Evolutionary conservation across 768 basidiomycete genomes (phyloP).

Genomic region (Kwoniella botswanensis): DNA sequence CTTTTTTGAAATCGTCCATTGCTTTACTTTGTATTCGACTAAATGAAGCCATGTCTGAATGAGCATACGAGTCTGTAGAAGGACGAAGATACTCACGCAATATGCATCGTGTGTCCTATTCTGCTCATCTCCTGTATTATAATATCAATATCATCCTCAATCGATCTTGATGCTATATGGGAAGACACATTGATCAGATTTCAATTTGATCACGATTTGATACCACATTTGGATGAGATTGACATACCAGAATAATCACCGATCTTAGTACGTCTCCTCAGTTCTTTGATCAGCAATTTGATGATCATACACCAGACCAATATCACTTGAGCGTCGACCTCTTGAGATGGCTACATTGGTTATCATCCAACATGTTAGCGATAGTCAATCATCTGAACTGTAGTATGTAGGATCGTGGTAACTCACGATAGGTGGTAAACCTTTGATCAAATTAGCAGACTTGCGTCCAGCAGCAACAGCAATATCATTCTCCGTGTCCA

Average conservation of each 20-base stretch:
- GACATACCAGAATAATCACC: conserved; percentile 28
- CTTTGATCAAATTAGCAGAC: conserved; percentile 32
- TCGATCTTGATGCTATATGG: conserved; percentile 7
- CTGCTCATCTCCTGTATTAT: conserved; percentile 28
- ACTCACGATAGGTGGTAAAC: conserved; percentile 39
- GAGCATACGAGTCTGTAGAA: too few species aligned
- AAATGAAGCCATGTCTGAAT: too few species aligned
- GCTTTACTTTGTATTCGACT: conserved; percentile 28
- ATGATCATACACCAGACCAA: conserved; percentile 48
- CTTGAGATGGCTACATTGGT: conserved; percentile 32
- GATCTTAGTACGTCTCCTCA: conserved; percentile 29
- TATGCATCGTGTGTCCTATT: conserved; percentile 29
- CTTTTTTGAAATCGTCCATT: conserved; percentile 30
- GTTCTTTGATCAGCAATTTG: conserved; percentile 44
- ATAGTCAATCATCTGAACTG: too few species aligned
- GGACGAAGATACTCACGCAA: conserved; percentile 24
- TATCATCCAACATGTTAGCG: too few species aligned
- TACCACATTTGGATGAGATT: not conserved
- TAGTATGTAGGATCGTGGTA: too few species aligned
- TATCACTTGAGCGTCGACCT: conserved; percentile 42
- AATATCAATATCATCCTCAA: conserved; percentile 26
- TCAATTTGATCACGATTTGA: not conserved
- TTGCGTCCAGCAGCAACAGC: conserved; percentile 38
- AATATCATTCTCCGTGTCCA: conserved; percentile 42
- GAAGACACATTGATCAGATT: not conserved